Evolutionary conservation across 768 basidiomycete genomes (phyloP).

Genomic region (Tulasnella sp.): DNA sequence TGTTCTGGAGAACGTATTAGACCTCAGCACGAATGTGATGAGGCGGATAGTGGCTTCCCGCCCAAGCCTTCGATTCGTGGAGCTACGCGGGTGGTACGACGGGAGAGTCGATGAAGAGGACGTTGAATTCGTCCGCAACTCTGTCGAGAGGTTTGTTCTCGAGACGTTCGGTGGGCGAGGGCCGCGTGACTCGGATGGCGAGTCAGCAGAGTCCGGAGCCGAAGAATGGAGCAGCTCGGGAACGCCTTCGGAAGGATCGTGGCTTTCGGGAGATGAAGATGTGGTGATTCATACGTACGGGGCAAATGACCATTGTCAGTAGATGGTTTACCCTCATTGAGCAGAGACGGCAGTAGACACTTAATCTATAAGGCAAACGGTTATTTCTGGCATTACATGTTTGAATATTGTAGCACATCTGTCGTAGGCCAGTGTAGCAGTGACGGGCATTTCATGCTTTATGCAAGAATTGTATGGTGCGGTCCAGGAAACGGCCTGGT

Average conservation of each 20-base stretch:
- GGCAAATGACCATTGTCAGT: not conserved
- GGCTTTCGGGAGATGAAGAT: not conserved
- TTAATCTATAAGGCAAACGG: too few species aligned
- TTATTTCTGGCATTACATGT: too few species aligned
- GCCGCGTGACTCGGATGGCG: not conserved
- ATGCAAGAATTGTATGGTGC: too few species aligned
- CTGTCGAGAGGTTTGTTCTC: not conserved
- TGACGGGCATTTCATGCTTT: too few species aligned
- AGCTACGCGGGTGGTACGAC: not conserved
- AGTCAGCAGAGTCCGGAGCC: not conserved
- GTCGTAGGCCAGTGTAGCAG: too few species aligned
- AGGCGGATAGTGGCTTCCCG: not conserved
- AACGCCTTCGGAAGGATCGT: not conserved
- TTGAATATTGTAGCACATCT: too few species aligned
- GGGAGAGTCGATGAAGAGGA: not conserved
- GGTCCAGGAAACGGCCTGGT: too few species aligned
- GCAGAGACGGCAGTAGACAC: too few species aligned
- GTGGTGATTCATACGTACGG: not conserved
- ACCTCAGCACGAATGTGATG: not conserved
- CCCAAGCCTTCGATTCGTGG: not conserved
- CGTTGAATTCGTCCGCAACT: not conserved
- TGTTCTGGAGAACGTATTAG: not conserved
- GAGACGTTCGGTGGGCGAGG: not conserved
- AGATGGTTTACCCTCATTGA: not conserved
- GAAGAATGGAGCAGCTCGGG: not conserved